Evolutionary conservation across 208 protist species (phyloP), one percentile per base, ranked within the genome.

Genomic region (Phytomonas serpens): DNA sequence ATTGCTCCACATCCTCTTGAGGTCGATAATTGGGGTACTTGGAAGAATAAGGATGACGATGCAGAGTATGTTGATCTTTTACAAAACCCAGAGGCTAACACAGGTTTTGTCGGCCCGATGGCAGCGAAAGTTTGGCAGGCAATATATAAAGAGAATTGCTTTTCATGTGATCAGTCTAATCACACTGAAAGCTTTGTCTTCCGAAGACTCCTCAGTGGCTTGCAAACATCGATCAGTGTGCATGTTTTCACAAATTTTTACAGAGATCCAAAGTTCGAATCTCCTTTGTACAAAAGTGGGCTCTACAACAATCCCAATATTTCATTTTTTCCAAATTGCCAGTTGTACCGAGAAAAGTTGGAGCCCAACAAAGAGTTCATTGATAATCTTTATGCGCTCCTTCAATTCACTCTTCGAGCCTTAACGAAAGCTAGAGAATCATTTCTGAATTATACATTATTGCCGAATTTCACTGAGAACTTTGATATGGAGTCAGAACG

Each of bases 211-310:
- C 65, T 97, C 30, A 96, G 90, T 76, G 93, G 93, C 14, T 74
- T 97, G 36, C 92, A 97, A 73, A 85, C 81, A 64, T 96, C 90
- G 51, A 95, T 97, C 68, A 85, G 80, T 29, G 85, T 93, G 70
- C 88, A 97, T 51, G 90, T 97, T 4, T 77, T 82, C 61, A 82
- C 86, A 11, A 94, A 94, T 74, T 96, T 85, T 71, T 84, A 91
- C 77, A 93, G 88, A 57, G 87, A 96, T 52, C 68, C 74, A 2
- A 70, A 90, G 16, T 42, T 85, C 29, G 71, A 64, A 3, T 96
- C 92, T 14, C 85, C 89, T 11, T 78, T 88, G 67, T 74, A 70
- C 38, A 63, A 69, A 5, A 67, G 68, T 33, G 83, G 83, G 52
- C 79, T 93, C 42, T 84, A 92, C 68, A 90, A 92, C 67, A 89